Evolutionary conservation across 768 basidiomycete species (phyloP).

Genomic region (Hygrophorus pudorinus): DNA sequence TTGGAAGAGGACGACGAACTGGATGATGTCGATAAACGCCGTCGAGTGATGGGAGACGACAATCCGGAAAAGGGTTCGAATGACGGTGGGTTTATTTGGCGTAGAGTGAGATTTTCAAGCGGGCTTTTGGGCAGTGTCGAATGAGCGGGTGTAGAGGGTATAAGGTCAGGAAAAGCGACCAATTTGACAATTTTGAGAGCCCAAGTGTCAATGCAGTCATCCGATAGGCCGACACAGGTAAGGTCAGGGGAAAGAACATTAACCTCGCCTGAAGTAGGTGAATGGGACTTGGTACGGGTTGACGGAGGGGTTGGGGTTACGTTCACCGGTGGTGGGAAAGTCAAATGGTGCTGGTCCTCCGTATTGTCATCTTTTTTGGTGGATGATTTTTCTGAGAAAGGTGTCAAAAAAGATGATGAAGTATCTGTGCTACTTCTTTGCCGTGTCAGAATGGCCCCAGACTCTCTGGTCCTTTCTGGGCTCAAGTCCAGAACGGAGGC

Average conservation of each 20-base stretch:
- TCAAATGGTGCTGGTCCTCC: background rate
- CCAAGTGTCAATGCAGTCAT: conserved; percentile 63
- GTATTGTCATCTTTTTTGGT: background rate
- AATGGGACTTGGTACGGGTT: conserved; percentile 33
- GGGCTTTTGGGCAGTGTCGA: conserved; percentile 4
- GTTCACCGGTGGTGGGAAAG: background rate
- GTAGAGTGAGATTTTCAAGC: background rate
- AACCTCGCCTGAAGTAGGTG: conserved; percentile 50
- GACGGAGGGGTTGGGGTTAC: background rate
- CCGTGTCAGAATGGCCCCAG: conserved; percentile 39
- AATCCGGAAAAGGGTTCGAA: conserved; percentile 3
- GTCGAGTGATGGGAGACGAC: conserved; percentile 2
- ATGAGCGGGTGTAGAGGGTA: conserved; percentile 21
- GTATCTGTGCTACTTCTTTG: conserved; percentile 30
- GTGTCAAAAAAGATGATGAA: conserved; percentile 9
- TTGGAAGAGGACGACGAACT: conserved; percentile 18
- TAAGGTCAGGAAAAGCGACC: conserved; percentile 66
- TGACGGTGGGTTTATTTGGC: conserved; percentile 2
- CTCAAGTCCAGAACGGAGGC: conserved; percentile 14
- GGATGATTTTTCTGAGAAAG: conserved; percentile 1
- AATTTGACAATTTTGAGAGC: conserved; percentile 69
- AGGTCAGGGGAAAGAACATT: conserved; percentile 58
- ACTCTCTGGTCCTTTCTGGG: too few relatives aligned
- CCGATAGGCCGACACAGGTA: conserved; percentile 65
- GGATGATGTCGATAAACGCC: conserved; percentile 1